Evolutionary conservation across 2,329 filamentous ascomycete species (phyloP), one percentile per base, ranked within the genome.

Genomic region (Aspergillus sclerotialis): DNA sequence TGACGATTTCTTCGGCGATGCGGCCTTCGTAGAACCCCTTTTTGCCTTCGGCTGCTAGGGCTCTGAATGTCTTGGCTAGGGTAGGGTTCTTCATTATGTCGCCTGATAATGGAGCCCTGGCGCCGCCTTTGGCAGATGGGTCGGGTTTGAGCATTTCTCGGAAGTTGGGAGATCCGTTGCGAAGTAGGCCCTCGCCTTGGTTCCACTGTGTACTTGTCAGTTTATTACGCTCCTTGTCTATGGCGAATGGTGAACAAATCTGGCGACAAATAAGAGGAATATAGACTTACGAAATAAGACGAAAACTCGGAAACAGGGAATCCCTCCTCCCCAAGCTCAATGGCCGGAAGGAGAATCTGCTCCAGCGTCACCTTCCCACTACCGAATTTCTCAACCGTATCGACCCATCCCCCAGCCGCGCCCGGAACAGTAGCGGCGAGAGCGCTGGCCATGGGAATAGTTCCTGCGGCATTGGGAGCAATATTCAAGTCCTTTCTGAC

Each of bases 351-450:
- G 8, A 98, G 68, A 38, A 96, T 80, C 51, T 93, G 78, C 46
- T 78, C 75, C 64, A 96, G 49, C 7, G 70, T 77, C 10, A 96
- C 50, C 55, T 83, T 93, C 2, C 87, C 86, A 58, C 89, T 95
- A 11, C 92, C 92, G 53, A 96, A 94, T 35, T 77, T 78, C 61
- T 89, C 82, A 1, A 95, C 73, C 0, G 84, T 82, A 60, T 98
- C 92, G 15, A 85, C 80, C 92, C 92, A 98, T 1, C 90, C 92
- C 1, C 88, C 92, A 1, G 92, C 78, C 2, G 92, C 89, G 5
- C 92, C 92, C 0, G 92, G 92, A 0, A 92, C 81, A 1, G 89
- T 94, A 1, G 87, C 85, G 7, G 88, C 74, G 55, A 93, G 84
- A 10, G 85, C 80, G 53, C 82, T 90, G 21, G 66, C 63, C 66